These are phyloP conservation scores for Lactarius evosmus DNA, from an alignment of 768 basidiomycete species.

Conservation along the genomic window DNA sequence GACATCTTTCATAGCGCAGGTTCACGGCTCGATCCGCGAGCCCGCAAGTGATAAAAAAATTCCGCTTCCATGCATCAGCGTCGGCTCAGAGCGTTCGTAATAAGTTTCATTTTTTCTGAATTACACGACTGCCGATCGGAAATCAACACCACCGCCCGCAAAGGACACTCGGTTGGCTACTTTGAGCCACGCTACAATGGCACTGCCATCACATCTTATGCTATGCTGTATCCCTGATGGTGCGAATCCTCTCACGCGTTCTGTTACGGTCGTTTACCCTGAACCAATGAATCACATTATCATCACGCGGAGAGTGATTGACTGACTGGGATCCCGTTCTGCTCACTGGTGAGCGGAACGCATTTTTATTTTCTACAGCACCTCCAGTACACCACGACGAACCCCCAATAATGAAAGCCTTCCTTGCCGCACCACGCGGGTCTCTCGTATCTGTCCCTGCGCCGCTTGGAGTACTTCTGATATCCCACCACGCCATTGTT, in stretches of 20 bases:
- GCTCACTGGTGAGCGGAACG: neutral
- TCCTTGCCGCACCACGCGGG: neutral
- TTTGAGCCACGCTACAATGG: neutral
- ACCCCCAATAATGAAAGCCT: neutral
- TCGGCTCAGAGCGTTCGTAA: neutral
- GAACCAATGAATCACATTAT: neutral
- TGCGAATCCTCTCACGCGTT: neutral
- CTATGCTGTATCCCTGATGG: neutral
- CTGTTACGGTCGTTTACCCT: neutral
- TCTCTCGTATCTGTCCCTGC: neutral
- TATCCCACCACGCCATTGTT: neutral
- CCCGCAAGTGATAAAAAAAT: neutral
- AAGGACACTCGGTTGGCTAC: neutral
- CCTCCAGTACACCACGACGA: too few species aligned
- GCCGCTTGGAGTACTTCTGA: neutral
- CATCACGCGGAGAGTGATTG: neutral
- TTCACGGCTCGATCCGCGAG: neutral
- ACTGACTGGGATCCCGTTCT: neutral
- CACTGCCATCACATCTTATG: neutral
- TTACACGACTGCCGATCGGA: neutral
- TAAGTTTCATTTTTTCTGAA: neutral
- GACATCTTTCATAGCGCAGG: neutral
- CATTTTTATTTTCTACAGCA: neutral
- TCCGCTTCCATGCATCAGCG: neutral
- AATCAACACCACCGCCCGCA: neutral